Evolutionary conservation across 371 early-diverging fungal species (phyloP).

Genomic region (Mucor saturninus): DNA sequence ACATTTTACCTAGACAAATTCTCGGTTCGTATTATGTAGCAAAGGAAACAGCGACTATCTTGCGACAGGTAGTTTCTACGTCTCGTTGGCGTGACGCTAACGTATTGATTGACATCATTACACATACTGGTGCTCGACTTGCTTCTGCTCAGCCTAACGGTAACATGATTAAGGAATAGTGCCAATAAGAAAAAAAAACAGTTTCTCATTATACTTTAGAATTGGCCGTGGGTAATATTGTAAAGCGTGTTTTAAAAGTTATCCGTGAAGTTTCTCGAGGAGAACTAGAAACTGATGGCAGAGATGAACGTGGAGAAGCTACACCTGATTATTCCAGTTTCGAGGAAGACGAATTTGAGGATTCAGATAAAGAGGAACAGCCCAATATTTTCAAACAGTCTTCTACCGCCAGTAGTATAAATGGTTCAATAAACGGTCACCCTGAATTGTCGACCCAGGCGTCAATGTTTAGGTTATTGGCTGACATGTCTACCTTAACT

Average conservation of each 20-base stretch:
- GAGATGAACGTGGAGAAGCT: slow-evolving; percentile 13
- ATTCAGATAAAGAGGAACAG: slow-evolving; percentile 2
- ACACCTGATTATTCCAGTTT: slow-evolving; percentile 11
- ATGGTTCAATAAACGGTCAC: slow-evolving; percentile 44
- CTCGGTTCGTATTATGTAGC: slow-evolving; percentile 79
- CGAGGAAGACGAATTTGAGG: slow-evolving; percentile 22
- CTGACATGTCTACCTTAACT: slow-evolving; percentile 44
- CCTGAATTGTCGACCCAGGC: slow-evolving; percentile 43
- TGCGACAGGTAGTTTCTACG: slow-evolving; percentile 79
- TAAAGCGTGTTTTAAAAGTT: slow-evolving; percentile 81
- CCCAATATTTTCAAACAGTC: slow-evolving; percentile 6
- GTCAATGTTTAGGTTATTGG: slow-evolving; percentile 69
- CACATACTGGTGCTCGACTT: slow-evolving; percentile 70
- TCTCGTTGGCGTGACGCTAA: slow-evolving; percentile 75
- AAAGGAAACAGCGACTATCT: slow-evolving; percentile 78
- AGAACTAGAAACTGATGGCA: slow-evolving; percentile 36
- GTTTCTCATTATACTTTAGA: slow-evolving; percentile 51
- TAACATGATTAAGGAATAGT: slow-evolving; percentile 10
- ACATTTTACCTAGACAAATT: slow-evolving; percentile 63
- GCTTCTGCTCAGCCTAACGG: slow-evolving; percentile 85
- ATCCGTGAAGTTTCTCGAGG: slow-evolving; percentile 77
- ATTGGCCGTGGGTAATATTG: slow-evolving; percentile 86
- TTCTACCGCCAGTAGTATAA: slow-evolving; percentile 9
- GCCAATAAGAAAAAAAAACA: background rate
- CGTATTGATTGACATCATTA: slow-evolving; percentile 65